Evolutionary conservation across 148 eudicot species (phyloP), one percentile per base, ranked within the genome.

Genomic region (Rhododendron vialii): DNA sequence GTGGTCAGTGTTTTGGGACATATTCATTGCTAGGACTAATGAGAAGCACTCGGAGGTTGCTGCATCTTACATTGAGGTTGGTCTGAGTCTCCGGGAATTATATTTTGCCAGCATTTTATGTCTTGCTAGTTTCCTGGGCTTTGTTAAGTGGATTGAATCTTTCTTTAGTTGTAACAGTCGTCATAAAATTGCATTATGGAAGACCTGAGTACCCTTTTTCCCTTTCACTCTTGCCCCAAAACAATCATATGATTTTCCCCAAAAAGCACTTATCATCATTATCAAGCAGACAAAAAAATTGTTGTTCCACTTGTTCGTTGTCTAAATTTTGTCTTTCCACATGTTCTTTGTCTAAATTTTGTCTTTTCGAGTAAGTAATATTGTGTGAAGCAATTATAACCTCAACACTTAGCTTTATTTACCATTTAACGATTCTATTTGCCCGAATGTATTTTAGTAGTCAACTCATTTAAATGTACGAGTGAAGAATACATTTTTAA

Each of bases 1-100:
- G 98, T 95, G 98, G 98, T 93, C 96, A 0, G 95, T 95, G 1
- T 95, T 95, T 78, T 95, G 98, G 98, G 98, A 94, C 85, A 93
- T 93, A 63, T 95, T 93, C 65, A 92, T 95, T 86, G 94, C 98
- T 71, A 89, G 98, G 89, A 94, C 94, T 80, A 94, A 93, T 73
- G 92, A 89, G 90, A 93, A 93, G 87, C 94, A 89, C 80, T 93
- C 93, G 2, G 95, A 91, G 81, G 92, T 89, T 89, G 94, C 94
- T 86, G 94, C 93, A 84, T 91, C 98, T 80, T 91, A 92, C 84
- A 92, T 92, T 85, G 98, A 95, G 98, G 98, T 95, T 87, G 67
- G 93, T 85, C 75, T 82, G 20, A 55, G 61, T 55, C 22, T 55
- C 61, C 17, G 26, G 26, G 77, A 33, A 41, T 43, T 74, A 6